A percentile compares a stretch with the other conserved stretches of the same genome.
Evolutionary conservation across 805 yeast genomes (phyloP).

Genomic region (Isabelozyma rhagii): DNA sequence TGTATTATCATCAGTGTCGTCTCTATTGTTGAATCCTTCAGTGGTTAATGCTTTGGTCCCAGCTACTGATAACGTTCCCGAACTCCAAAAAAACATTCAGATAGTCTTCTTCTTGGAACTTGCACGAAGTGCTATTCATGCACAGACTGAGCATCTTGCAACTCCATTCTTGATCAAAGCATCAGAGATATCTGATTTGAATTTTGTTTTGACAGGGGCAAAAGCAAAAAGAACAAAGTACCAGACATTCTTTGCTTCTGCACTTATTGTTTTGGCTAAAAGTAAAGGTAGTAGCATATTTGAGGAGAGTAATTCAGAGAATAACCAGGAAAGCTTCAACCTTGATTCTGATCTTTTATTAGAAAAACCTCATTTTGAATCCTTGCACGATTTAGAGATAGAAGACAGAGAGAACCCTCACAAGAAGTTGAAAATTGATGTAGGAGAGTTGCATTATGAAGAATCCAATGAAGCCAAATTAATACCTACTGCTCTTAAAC

Average conservation of each 20-base stretch:
- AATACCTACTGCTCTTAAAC: constrained; percentile 61
- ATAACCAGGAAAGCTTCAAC: constrained; percentile 53
- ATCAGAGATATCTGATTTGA: constrained; percentile 55
- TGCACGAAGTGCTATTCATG: constrained; percentile 61
- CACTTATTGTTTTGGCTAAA: constrained; percentile 74
- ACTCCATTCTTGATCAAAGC: constrained; percentile 54
- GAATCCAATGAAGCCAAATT: constrained; percentile 31
- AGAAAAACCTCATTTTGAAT: constrained; percentile 71
- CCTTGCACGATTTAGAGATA: constrained; percentile 46
- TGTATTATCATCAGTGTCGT: constrained; percentile 39
- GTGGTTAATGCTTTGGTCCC: constrained; percentile 28
- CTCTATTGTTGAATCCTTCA: constrained; percentile 34
- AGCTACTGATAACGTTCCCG: constrained; percentile 24
- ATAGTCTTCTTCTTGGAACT: constrained; percentile 60
- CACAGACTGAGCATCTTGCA: constrained; percentile 61
- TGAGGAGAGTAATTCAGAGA: constrained; percentile 12
- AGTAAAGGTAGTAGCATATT: constrained; percentile 29
- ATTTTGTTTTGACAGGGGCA: constrained; percentile 77
- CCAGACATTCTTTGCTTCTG: constrained; percentile 69
- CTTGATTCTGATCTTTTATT: constrained; percentile 75
- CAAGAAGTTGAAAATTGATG: constrained; percentile 42
- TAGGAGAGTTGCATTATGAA: constrained; percentile 16
- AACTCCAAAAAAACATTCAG: constrained; percentile 34
- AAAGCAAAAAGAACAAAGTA: constrained; percentile 83
- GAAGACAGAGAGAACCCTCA: constrained; percentile 28